Conservation (phyloP, 2,329 filamentous ascomycete genomes). For the Colletotrichum euphorbiae region DNA sequence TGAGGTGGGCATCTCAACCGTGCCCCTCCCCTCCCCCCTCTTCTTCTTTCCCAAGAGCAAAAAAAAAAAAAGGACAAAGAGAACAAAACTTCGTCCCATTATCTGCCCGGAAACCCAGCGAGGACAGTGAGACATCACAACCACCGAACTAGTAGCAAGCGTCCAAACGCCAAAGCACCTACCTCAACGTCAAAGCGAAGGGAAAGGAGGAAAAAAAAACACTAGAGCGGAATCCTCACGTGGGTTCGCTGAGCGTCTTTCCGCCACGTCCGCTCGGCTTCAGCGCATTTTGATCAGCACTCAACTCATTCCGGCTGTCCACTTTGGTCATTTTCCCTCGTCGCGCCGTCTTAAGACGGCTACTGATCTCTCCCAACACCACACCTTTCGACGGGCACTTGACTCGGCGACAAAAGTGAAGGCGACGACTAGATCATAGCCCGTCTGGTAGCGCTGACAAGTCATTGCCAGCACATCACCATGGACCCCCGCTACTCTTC, state of each 20-base stretch:
- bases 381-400: neutral
- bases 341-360: conserved; percentile 8
- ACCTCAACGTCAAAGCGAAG: conserved; percentile 24
- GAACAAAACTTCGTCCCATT: conserved; percentile 14
- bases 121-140: conserved; percentile 40
- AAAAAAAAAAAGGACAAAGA: conserved; percentile 21
- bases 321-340: conserved; percentile 5
- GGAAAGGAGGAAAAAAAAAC: neutral
- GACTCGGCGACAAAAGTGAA: conserved; percentile 5
- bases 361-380: conserved; percentile 2
- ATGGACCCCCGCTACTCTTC: conserved; percentile 41
- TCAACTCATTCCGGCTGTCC: conserved; percentile 18
- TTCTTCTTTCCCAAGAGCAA: neutral
- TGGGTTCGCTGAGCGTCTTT: conserved; percentile 29
- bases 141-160: conserved; percentile 15
- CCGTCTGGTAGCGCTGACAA: conserved; percentile 20
- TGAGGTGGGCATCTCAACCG: conserved; percentile 31
- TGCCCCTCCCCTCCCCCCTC: conserved; percentile 37
- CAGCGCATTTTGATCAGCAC: conserved; percentile 23
- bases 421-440: neutral
- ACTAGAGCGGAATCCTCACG: conserved; percentile 35
- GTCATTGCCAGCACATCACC: conserved; percentile 27
- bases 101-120: conserved; percentile 10
- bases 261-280: conserved; percentile 30
- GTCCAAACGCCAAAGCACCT: conserved; percentile 25